A percentile compares a stretch with the other conserved stretches of the same genome.
phyloP scores from a whole-genome alignment of 345 rosid species.

The Syzygium oleosum region DNA sequence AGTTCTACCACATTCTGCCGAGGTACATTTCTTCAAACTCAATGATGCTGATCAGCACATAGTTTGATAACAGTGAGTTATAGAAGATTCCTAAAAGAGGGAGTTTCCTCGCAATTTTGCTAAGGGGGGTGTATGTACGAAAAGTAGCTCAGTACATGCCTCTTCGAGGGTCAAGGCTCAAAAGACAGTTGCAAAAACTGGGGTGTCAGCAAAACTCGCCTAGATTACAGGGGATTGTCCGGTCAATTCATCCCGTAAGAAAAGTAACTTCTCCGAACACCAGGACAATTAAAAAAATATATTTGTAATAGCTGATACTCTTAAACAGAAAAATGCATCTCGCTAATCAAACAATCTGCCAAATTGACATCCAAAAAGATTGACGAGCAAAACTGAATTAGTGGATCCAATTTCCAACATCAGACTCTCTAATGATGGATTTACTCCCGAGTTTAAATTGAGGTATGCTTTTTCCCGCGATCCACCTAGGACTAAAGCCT shows the following conservation, averaged over 20 bases:
- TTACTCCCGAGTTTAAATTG: not conserved
- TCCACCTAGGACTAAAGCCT: not conserved
- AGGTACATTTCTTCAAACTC: not conserved
- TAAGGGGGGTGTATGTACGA: not conserved
- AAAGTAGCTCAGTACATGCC: not conserved
- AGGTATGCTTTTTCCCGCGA: not conserved
- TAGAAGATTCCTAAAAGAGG: not conserved
- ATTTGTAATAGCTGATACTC: not conserved
- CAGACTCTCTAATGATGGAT: not conserved
- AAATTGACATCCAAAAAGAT: not conserved
- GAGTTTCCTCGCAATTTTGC: not conserved
- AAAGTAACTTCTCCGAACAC: not conserved
- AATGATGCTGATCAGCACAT: not conserved
- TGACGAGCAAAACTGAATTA: not conserved
- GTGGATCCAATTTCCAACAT: not conserved
- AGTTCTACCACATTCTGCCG: not conserved
- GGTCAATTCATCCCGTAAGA: not conserved
- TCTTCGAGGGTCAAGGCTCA: not conserved
- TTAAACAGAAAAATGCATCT: not conserved
- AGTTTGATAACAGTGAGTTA: not conserved
- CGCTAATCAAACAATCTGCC: not conserved
- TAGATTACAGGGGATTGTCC: not conserved
- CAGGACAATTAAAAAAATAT: not conserved
- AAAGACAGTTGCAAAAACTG: not conserved
- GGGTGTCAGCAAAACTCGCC: not conserved